Percentiles rank a stretch among this genome's conserved stretches.
phyloP scores from a whole-genome alignment of 768 basidiomycete genomes.

The Leccinum imitatum region DNA sequence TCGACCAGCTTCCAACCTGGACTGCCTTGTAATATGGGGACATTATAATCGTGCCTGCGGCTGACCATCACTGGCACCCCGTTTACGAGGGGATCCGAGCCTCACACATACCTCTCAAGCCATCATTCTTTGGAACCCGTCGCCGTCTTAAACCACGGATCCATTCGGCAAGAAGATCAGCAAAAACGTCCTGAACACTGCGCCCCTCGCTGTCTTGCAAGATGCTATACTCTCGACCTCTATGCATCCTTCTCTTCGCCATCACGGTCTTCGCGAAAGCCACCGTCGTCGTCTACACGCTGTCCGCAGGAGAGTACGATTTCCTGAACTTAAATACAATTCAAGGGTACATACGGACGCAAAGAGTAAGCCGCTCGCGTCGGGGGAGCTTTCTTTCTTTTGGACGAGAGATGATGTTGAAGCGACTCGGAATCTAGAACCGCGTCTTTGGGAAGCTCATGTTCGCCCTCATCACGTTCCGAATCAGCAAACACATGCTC shows the following conservation, averaged over 20 bases:
- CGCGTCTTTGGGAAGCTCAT: slow-evolving; percentile 25
- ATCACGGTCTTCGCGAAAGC: slow-evolving; percentile 23
- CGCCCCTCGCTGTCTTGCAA: slow-evolving; percentile 3
- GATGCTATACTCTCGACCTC: slow-evolving; percentile 18
- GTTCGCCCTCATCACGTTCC: slow-evolving; percentile 28
- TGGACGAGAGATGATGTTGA: background rate
- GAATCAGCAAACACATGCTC: slow-evolving; percentile 28
- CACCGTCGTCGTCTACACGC: slow-evolving; percentile 18
- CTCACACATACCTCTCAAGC: background rate
- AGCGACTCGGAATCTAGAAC: slow-evolving; percentile 9
- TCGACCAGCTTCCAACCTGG: background rate
- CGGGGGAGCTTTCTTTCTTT: background rate
- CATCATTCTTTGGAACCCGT: background rate
- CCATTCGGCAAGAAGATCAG: background rate
- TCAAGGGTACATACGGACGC: slow-evolving; percentile 22
- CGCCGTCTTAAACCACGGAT: background rate
- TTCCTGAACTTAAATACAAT: slow-evolving; percentile 14
- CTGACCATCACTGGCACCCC: slow-evolving; percentile 5
- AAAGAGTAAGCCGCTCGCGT: slow-evolving; percentile 14
- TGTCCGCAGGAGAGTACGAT: slow-evolving; percentile 22
- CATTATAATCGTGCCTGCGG: slow-evolving; percentile 12
- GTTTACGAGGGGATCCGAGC: background rate
- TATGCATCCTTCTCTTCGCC: slow-evolving; percentile 15
- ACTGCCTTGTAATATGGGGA: background rate
- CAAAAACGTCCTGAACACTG: background rate